Conservation (phyloP, 305 asterid genomes). For the Fraxinus latifolia region DNA sequence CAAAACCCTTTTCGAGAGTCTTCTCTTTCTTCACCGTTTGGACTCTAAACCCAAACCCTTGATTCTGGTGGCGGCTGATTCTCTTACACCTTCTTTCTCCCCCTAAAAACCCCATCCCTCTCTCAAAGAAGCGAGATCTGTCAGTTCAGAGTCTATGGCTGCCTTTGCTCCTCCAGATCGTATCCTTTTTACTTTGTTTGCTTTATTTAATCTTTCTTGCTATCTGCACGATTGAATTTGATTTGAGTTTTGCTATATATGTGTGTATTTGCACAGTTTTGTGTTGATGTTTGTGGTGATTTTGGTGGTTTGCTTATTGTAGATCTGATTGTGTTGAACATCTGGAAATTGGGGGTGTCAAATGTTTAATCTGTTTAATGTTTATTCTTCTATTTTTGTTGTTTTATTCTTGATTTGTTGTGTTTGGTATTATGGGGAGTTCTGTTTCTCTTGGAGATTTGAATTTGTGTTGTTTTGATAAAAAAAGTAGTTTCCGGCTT, state of each 20-base stretch:
- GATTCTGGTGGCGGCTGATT: constrained; percentile 40
- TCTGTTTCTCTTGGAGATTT: not conserved
- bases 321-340: constrained; percentile 30
- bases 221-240: not conserved
- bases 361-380: not conserved
- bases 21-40: constrained; percentile 31
- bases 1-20: not conserved
- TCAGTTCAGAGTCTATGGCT: constrained; percentile 37
- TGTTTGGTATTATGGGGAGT: not conserved
- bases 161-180: constrained; percentile 61
- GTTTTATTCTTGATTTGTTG: not conserved
- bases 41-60: constrained; percentile 35
- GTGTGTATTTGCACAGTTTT: not conserved
- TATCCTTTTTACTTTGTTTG: constrained; percentile 41
- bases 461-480: not conserved
- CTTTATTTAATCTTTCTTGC: not conserved
- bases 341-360: constrained; percentile 12
- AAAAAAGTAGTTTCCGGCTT: not conserved
- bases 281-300: not conserved
- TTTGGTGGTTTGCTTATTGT: not conserved
- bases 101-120: constrained; percentile 1
- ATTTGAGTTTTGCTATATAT: not conserved
- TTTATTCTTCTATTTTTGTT: not conserved
- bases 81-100: not conserved
- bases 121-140: constrained; percentile 15